A percentile compares a stretch with the other conserved stretches of the same genome.
These are phyloP conservation scores for Golubevia pallescens DNA, from an alignment of 1,284 basidiomycete species.

Conservation along the genomic window DNA sequence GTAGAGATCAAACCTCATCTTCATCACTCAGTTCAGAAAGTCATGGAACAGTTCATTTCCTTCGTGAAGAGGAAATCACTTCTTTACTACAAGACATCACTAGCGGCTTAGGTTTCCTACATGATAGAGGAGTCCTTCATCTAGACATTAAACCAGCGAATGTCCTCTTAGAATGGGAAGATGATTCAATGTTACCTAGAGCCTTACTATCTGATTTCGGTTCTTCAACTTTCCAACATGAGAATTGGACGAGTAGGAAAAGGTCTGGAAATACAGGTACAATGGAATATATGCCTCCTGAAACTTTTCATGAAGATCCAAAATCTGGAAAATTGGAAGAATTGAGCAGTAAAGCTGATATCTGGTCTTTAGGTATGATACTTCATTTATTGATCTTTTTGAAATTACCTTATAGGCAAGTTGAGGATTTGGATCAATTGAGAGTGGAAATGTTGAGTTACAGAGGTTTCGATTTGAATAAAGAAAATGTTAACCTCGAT, in stretches of 20 bases:
- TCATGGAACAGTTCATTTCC: conserved; percentile 31
- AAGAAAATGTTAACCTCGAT: no score
- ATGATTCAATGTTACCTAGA: conserved; percentile 75
- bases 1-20: neutral
- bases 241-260: conserved; percentile 31
- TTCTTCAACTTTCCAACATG: conserved; percentile 70
- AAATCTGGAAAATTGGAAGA: conserved; percentile 72
- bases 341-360: conserved; percentile 77
- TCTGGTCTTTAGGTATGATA: conserved; percentile 78
- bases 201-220: conserved; percentile 94
- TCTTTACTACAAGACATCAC: conserved; percentile 44
- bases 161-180: conserved; percentile 88
- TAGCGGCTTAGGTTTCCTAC: conserved; percentile 49
- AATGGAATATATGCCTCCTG: conserved; percentile 77
- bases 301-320: conserved; percentile 71
- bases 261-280: conserved; percentile 90
- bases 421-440: conserved; percentile 72
- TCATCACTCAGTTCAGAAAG: conserved; percentile 6
- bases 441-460: conserved; percentile 69
- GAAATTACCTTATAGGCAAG: conserved; percentile 66
- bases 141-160: conserved; percentile 92
- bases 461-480: no score
- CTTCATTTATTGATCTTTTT: conserved; percentile 90
- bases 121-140: conserved; percentile 72
- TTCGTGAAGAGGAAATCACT: conserved; percentile 51